Evolutionary conservation across 2,329 filamentous ascomycete genomes (phyloP).

Genomic region (Venturia nashicola): DNA sequence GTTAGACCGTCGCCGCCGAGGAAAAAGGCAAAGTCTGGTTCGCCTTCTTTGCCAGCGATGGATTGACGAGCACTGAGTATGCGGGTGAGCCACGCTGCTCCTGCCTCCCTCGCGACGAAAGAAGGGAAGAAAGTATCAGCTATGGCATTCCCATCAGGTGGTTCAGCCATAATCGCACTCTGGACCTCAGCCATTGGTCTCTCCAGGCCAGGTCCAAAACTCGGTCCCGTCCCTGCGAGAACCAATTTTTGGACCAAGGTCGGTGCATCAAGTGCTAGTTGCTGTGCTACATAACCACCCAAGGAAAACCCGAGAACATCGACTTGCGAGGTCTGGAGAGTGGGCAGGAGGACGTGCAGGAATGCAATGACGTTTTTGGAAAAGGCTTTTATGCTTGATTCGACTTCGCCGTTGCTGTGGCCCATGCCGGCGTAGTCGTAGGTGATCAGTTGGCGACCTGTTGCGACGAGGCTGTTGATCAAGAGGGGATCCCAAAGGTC

Average conservation of each 20-base stretch:
- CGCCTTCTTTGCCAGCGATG: neutral
- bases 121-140: conserved; percentile 9
- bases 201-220: conserved; percentile 23
- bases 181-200: conserved; percentile 6
- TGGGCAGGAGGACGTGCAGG: conserved; percentile 17
- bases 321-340: conserved; percentile 22
- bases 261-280: conserved; percentile 29
- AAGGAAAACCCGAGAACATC: conserved; percentile 41
- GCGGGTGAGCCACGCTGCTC: neutral
- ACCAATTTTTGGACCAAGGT: conserved; percentile 29
- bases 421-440: conserved; percentile 39
- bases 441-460: conserved; percentile 30
- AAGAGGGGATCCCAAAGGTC: conserved; percentile 20
- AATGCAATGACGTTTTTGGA: conserved; percentile 16
- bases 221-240: conserved; percentile 33
- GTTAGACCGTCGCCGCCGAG: neutral
- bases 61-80: neutral
- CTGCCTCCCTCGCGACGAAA: conserved; percentile 9
- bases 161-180: neutral
- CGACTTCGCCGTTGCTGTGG: conserved; percentile 30
- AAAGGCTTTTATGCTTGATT: conserved; percentile 26
- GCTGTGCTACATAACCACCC: conserved; percentile 35
- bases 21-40: neutral
- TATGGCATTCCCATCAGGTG: neutral
- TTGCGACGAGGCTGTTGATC: conserved; percentile 30